phyloP scores from a whole-genome alignment of 441 rosid genomes.

The Geranium incanum region DNA sequence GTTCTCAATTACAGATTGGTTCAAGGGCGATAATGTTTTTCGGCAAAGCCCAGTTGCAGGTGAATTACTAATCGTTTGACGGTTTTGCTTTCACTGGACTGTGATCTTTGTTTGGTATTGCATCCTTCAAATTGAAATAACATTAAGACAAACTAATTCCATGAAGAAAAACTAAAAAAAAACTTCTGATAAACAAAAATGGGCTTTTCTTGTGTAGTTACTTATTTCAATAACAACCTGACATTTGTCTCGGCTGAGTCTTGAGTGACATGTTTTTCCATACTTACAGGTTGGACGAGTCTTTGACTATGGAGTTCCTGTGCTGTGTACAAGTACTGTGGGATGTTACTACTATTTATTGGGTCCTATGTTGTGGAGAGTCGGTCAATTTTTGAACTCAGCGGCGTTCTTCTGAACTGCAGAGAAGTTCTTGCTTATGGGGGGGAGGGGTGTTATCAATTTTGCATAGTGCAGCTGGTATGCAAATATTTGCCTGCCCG shows the following conservation, averaged over 20 bases:
- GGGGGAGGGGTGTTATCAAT: constrained; percentile 25
- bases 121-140: background rate
- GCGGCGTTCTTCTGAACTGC: constrained; percentile 21
- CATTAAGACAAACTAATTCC: background rate
- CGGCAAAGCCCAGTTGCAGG: constrained; percentile 27
- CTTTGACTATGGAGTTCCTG: constrained; percentile 20
- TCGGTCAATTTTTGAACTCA: constrained; percentile 19
- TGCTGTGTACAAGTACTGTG: constrained; percentile 24
- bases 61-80: constrained; percentile 17
- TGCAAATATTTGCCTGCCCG: constrained; percentile 22
- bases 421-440: constrained; percentile 19
- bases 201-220: background rate
- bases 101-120: background rate
- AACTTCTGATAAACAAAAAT: background rate
- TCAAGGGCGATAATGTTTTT: constrained; percentile 56
- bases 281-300: constrained; percentile 27
- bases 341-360: constrained; percentile 14
- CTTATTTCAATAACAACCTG: background rate
- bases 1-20: constrained; percentile 79
- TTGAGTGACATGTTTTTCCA: background rate
- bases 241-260: background rate
- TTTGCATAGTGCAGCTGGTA: constrained; percentile 29
- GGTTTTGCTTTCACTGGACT: background rate
- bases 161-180: too few species aligned
- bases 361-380: constrained; percentile 30